Base-by-base conservation (phyloP, 1,284 basidiomycete species). In the Schizophyllum amplum region DNA sequence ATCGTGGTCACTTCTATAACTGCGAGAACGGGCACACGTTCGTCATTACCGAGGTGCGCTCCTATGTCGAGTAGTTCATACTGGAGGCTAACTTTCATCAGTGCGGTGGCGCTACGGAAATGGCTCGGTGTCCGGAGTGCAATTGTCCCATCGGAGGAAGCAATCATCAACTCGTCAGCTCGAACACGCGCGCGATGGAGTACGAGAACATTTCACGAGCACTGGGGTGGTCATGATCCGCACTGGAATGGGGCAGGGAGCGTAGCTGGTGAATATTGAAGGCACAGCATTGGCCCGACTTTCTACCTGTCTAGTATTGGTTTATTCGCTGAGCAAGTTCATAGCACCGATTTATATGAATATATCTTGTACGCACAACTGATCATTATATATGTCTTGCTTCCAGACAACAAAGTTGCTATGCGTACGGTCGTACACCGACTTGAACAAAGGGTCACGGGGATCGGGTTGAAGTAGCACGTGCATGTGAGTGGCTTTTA, bases 21-120 rank as follows among this genome's bases (percentile, higher is more conserved):
- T 84, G 82, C 61, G 72, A 71, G 4, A 80, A 81, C 60, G 81
- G 82, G 0, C 81, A 84, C 63, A 67, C 72, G 1, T 81, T 72
- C 59, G 70, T 71, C 3, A 80, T 80, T 56, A 66, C 63, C 4
- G 73, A 79, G 54, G 75, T 77, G 53, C 27, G 27, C 13, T 5
- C 27, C 6, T 33, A 33, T 13, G 27, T 13, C 27, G 13, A 33
- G 27, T 33, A 21, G 21, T 53, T 23, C 17, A 11, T 17, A 5
- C 15, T 5, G 24, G 17, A n/a, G 0, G n/a, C 26, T 9, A 22
- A 15, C 23, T 42, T 27, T 22, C n/a, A 20, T 9, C 55, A 64
- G 61, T 65, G 64, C 27, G 64, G 64, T 4, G 64, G 64, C n/a
- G 64, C 64, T 1, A 63, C 55, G 57, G 24, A 63, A 51, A 22